Evolutionary conservation across 2,329 filamentous ascomycete genomes (phyloP), one percentile per base, ranked within the genome.

Genomic region (Neonectria magnoliae): DNA sequence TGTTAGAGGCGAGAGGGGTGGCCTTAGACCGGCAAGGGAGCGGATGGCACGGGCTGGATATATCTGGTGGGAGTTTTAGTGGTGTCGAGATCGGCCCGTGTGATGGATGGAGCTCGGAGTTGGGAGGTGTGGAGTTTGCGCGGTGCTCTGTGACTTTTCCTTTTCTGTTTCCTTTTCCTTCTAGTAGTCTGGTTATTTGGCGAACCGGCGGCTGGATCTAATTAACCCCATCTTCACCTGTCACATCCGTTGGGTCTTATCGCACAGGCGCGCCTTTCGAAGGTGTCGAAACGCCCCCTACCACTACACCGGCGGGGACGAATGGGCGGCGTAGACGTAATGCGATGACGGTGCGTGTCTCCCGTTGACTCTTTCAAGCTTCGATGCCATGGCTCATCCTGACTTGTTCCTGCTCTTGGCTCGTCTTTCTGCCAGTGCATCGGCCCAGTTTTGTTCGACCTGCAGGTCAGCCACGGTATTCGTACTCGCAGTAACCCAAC

Each of bases 241-340:
- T 33, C 29, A 10, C 33, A 36, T 44, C n/a, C 4, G 41, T n/a
- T 16, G 41, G n/a, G 22, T 33, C 55, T 60, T 60, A 66, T 62
- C 59, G 44, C 50, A 31, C 27, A 67, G 58, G 62, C 62, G 62
- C 58, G 50, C 63, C 63, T 60, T 45, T 59, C 20, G 56, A 58
- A 45, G 33, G 33, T 27, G 41, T 48, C 29, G 47, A 47, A 29
- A 16, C 27, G 33, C 27, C 22, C 29, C 22, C 22, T 25, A 25
- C 25, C 25, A 25, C 20, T 27, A 42, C 41, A 31, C 54, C 16
- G 31, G 20, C 25, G 25, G 57, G 57, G 60, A 62, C 72, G 73
- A 75, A 75, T 75, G 58, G 67, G 60, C 64, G 62, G 33, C 45
- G 57, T 58, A 59, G 68, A 75, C 71, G 73, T 74, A 75, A 76